phyloP scores from a whole-genome alignment of 495 filamentous ascomycete genomes.

The Penicillium verhagenii region DNA sequence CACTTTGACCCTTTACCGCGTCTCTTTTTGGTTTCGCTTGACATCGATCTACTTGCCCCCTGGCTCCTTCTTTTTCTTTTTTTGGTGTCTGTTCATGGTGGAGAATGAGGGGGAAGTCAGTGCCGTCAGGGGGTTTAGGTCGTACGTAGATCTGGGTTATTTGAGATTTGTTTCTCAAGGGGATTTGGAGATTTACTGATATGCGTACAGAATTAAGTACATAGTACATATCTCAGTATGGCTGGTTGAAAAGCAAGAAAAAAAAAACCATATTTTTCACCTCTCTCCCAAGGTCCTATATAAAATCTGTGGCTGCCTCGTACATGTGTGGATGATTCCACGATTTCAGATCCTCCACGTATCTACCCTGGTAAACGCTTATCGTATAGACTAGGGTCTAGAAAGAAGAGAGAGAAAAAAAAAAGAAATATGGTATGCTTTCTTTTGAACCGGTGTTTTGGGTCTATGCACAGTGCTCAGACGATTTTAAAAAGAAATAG shows the following conservation, averaged over 20 bases:
- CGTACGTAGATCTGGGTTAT: too few relatives aligned
- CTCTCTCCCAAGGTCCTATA: too few relatives aligned
- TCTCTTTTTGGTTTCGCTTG: constrained; percentile 26
- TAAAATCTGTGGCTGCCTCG: too few relatives aligned
- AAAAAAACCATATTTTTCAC: too few relatives aligned
- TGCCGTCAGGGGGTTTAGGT: background rate
- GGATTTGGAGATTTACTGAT: too few relatives aligned
- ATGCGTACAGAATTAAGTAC: too few relatives aligned
- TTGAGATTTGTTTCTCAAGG: too few relatives aligned
- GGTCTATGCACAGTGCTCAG: constrained; percentile 12
- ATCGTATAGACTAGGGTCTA: background rate
- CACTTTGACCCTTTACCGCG: constrained; percentile 23
- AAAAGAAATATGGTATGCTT: background rate
- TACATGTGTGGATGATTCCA: too few relatives aligned
- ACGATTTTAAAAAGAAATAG: constrained; percentile 6
- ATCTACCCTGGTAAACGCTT: background rate
- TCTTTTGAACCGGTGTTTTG: constrained; percentile 15
- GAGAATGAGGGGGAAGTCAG: background rate
- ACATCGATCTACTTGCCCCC: constrained; percentile 28
- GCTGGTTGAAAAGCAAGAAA: too few relatives aligned
- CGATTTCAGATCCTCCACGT: background rate
- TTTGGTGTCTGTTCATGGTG: background rate
- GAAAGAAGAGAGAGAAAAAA: too few relatives aligned
- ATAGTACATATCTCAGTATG: too few relatives aligned
- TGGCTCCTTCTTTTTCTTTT: too few relatives aligned